These are phyloP conservation scores for Eucalyptus decipiens DNA, from an alignment of 345 rosid species.

Conservation along the genomic window DNA sequence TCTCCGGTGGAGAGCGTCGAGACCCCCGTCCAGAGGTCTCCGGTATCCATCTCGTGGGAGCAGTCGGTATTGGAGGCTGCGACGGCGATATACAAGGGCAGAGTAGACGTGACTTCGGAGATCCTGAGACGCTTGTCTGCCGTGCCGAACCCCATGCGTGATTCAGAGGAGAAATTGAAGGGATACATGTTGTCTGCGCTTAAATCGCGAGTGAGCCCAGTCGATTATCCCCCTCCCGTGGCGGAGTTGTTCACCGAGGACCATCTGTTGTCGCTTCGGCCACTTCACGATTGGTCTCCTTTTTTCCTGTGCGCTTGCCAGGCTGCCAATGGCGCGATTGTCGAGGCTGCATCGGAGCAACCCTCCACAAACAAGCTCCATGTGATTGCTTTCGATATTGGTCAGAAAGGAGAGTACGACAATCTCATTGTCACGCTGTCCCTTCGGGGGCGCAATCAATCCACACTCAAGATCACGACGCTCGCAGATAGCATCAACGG, in stretches of 20 bases:
- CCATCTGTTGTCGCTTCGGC: constrained; percentile 31
- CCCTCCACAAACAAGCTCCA: constrained; percentile 23
- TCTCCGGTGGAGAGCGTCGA: no score
- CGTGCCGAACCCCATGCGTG: rapidly evolving
- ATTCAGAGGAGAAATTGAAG: no score
- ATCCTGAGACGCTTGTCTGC: no score
- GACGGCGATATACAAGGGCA: no score
- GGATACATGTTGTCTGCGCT: no score
- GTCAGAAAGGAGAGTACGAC: constrained; percentile 54
- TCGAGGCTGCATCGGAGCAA: constrained; percentile 43
- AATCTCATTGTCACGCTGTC: constrained; percentile 57
- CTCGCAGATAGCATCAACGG: neutral
- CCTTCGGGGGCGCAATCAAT: constrained; percentile 16
- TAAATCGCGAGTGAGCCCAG: no score
- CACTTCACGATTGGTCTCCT: constrained; percentile 54
- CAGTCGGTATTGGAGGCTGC: no score
- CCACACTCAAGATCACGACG: constrained; percentile 52
- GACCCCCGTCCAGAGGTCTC: no score
- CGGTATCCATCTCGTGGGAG: rapidly evolving
- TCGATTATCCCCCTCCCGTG: constrained; percentile 19
- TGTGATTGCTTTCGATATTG: constrained; percentile 68
- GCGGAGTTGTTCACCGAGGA: constrained; percentile 45
- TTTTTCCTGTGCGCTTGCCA: constrained; percentile 64
- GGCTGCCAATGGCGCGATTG: constrained; percentile 76
- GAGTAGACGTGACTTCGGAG: no score